Base-by-base conservation (phyloP, 2,329 filamentous ascomycete species). In the Fusarium secorum region DNA sequence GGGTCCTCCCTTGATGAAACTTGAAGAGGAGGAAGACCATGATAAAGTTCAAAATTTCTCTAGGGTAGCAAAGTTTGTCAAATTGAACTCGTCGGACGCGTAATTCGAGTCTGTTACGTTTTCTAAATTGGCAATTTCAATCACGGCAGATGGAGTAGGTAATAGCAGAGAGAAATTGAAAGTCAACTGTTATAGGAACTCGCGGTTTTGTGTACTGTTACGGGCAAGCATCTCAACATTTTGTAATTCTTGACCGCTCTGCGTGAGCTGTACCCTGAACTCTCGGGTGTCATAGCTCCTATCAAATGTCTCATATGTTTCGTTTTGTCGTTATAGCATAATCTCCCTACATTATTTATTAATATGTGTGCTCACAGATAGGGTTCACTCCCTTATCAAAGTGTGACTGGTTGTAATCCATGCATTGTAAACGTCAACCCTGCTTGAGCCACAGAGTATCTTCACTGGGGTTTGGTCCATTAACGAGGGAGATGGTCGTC, bases 1-100 rank as follows among this genome's bases (percentile, higher is more conserved):
- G 63, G 63, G 62, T 36, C 33, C 68, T 73, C 61, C 68, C 45
- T 62, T 36, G 49, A 51, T n/a, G 22, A 39, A 26, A n/a, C 48
- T 35, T 36, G 32, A 17, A 6, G 15, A n/a, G 13, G 18, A 20
- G 11, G 42, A 42, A 7, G 24, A 11, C 44, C 20, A 22, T 17
- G 20, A 33, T 33, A 13, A 5, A 35, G 22, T 11, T 15, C 11
- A 26, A 4, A 4, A 7, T 15, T 49, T 33, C 35, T 53, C 41
- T 41, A 59, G 64, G 64, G 52, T 64, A 48, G 30, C 20, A 15
- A 20, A 33, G 11, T 61, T 24, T 41, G 35, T 18, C 13, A 28
- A n/a, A 39, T 53, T 56, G 22, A 46, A 28, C 15, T n/a, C 10
- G 8, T 33, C 10, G 7, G 53, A 56, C 39, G 53, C 53, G 53